A percentile compares a stretch with the other conserved stretches of the same genome.
Conservation (phyloP, 2,329 filamentous ascomycete species). For the Clathrospora elynae region DNA sequence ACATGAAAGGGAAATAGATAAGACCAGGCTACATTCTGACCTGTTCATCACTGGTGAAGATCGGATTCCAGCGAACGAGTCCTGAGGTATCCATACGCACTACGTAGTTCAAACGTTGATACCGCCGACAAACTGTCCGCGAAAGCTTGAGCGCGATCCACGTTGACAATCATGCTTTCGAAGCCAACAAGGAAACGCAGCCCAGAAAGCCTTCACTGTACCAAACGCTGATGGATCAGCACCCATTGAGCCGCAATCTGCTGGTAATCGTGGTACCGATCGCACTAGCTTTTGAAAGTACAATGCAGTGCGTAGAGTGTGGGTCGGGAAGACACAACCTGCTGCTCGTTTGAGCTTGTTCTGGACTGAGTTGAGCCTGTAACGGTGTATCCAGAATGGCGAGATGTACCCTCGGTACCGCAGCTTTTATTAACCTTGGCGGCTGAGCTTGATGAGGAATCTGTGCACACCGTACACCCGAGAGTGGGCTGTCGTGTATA, state of each 20-base stretch:
- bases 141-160: conserved; percentile 10
- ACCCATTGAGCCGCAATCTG: background rate
- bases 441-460: conserved; percentile 1
- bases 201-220: background rate
- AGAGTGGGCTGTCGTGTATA: background rate
- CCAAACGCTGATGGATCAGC: background rate
- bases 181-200: conserved; percentile 5
- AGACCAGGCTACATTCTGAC: conserved; percentile 1
- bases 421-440: background rate
- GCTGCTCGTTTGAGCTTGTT: background rate
- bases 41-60: conserved; percentile 6
- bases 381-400: background rate
- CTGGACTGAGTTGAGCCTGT: no score
- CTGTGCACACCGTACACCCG: conserved; percentile 1
- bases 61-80: conserved; percentile 18
- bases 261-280: conserved; percentile 7
- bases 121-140: conserved; percentile 6
- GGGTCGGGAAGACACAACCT: background rate
- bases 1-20: conserved; percentile 23
- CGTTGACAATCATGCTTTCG: conserved; percentile 9
- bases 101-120: background rate
- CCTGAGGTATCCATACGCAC: conserved; percentile 6
- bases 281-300: conserved; percentile 18
- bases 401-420: background rate
- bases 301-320: conserved; percentile 3